Evolutionary conservation across 352 stramenopile species (phyloP).

Genomic region (Aphanomyces invadans): DNA sequence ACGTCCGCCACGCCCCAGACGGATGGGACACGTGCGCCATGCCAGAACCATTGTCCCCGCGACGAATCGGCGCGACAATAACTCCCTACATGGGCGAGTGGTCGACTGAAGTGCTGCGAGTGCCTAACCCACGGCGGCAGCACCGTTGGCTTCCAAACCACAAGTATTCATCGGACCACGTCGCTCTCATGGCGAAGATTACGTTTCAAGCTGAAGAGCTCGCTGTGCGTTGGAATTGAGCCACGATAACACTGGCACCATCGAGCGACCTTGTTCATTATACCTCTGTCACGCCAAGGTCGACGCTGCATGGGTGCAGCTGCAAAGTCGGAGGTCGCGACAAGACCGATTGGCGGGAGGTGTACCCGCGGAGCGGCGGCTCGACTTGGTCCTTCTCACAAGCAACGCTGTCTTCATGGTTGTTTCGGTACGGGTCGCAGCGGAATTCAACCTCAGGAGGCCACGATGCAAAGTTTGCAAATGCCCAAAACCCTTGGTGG

Average conservation of each 20-base stretch:
- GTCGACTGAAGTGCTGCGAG: conserved; percentile 8
- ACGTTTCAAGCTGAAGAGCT: conserved; percentile 39
- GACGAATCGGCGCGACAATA: not conserved
- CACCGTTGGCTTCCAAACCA: conserved; percentile 52
- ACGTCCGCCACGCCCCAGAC: conserved; percentile 33
- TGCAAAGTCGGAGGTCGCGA: not conserved
- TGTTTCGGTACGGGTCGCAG: conserved; percentile 40
- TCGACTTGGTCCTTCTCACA: not conserved
- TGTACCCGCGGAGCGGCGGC: conserved; percentile 5
- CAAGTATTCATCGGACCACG: conserved; percentile 65
- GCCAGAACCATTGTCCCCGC: not conserved
- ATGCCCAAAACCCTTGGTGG: conserved; percentile 60
- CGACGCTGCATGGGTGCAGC: not conserved
- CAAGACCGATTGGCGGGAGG: not conserved
- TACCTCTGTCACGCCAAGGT: not conserved
- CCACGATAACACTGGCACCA: not conserved
- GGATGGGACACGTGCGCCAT: conserved; percentile 30
- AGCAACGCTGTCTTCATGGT: not conserved
- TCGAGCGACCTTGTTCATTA: conserved; percentile 3
- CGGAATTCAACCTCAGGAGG: conserved; percentile 50
- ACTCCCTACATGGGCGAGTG: conserved; percentile 45
- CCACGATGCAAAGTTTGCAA: conserved; percentile 48
- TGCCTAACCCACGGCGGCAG: conserved; percentile 1
- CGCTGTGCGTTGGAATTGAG: conserved; percentile 49
- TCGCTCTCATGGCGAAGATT: conserved; percentile 64